These are phyloP conservation scores for Ogataea henricii DNA, from an alignment of 805 yeast genomes.

Conservation along the genomic window DNA sequence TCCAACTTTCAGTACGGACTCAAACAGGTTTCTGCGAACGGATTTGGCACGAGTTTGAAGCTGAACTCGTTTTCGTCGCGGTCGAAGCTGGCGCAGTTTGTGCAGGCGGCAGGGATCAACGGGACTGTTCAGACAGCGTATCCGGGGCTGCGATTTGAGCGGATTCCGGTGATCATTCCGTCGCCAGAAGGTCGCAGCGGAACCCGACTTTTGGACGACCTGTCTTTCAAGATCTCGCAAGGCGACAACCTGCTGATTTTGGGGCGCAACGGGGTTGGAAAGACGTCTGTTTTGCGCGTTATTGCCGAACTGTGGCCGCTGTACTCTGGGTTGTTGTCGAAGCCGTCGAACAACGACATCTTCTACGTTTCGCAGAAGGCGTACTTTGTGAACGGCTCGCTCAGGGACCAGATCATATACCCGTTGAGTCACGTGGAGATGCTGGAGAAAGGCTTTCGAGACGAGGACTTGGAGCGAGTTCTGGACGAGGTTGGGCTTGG, in stretches of 20 bases:
- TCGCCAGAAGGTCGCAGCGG: constrained; percentile 59
- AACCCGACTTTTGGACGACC: constrained; percentile 57
- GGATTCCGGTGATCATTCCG: constrained; percentile 81
- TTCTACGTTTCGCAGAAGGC: constrained; percentile 84
- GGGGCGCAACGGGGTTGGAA: constrained; percentile 90
- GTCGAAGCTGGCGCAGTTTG: constrained; percentile 20
- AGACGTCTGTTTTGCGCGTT: constrained; percentile 80
- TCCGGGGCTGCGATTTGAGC: constrained; percentile 79
- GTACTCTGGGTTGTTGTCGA: constrained; percentile 77
- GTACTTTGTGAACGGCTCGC: constrained; percentile 76
- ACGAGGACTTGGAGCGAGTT: constrained; percentile 65
- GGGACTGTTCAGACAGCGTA: constrained; percentile 83
- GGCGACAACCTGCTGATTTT: constrained; percentile 75
- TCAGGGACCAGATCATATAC: constrained; percentile 88
- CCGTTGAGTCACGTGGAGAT: constrained; percentile 80
- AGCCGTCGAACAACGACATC: constrained; percentile 69
- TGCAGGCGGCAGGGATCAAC: constrained; percentile 48
- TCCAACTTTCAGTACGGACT: constrained; percentile 51
- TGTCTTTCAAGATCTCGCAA: constrained; percentile 61
- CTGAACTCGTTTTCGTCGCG: constrained; percentile 35
- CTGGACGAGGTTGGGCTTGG: constrained; percentile 78
- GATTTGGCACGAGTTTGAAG: constrained; percentile 35
- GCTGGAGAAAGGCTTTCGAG: constrained; percentile 69
- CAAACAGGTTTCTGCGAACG: constrained; percentile 20
- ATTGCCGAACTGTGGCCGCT: constrained; percentile 92